Conservation (phyloP, 2,329 filamentous ascomycete species). For the Arachnomyces sp. region DNA sequence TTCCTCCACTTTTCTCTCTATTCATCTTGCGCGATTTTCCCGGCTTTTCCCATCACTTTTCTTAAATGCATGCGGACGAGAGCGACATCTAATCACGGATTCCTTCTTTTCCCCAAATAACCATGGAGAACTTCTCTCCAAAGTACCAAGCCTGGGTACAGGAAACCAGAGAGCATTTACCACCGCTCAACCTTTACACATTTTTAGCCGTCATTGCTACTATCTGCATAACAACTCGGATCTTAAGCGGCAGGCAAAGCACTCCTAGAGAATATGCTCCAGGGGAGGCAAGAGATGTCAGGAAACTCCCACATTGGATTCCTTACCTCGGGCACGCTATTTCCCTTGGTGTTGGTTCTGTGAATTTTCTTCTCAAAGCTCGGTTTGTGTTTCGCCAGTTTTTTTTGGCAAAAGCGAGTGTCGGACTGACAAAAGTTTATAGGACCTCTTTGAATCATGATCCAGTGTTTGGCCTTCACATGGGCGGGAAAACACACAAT, state of each 20-base stretch:
- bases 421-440: slow-evolving; percentile 6
- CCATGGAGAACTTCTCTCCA: slow-evolving; percentile 13
- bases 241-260: slow-evolving; percentile 29
- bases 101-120: slow-evolving; percentile 5
- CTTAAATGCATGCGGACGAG: too few relatives aligned
- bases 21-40: too few relatives aligned
- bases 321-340: slow-evolving; percentile 49
- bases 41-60: too few relatives aligned
- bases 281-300: slow-evolving; percentile 32
- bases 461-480: slow-evolving; percentile 41
- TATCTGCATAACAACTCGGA: slow-evolving; percentile 31
- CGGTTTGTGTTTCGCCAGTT: slow-evolving; percentile 23
- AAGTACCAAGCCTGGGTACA: slow-evolving; percentile 15
- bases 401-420: background rate
- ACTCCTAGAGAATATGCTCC: slow-evolving; percentile 14
- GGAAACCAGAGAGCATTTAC: slow-evolving; percentile 14
- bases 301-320: slow-evolving; percentile 51
- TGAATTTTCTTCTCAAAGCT: slow-evolving; percentile 36
- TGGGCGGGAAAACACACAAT: slow-evolving; percentile 43
- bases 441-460: slow-evolving; percentile 19
- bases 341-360: slow-evolving; percentile 38
- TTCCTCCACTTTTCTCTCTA: too few relatives aligned
- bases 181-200: slow-evolving; percentile 18
- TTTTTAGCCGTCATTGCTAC: slow-evolving; percentile 22
- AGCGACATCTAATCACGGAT: too few relatives aligned